These are phyloP conservation scores for Candida sp. DNA, from an alignment of 1,139 yeast species.

Conservation along the genomic window DNA sequence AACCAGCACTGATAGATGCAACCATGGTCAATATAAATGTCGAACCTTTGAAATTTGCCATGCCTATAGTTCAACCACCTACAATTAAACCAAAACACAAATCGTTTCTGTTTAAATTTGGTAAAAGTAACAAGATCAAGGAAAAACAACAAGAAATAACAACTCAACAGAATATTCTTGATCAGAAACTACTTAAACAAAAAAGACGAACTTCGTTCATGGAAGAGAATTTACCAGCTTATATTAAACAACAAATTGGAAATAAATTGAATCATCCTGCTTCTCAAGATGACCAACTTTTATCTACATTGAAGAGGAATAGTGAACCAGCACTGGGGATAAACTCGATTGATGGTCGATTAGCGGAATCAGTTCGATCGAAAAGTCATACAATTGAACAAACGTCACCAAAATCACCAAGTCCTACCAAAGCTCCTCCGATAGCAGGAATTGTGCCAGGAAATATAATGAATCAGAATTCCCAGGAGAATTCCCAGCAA, in stretches of 20 bases:
- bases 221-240: constrained; percentile 36
- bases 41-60: constrained; percentile 1
- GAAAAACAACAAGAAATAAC: neutral
- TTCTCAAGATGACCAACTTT: neutral
- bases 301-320: neutral
- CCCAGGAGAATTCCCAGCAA: neutral
- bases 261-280: neutral
- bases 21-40: constrained; percentile 29
- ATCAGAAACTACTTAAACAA: neutral
- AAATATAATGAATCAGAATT: no score
- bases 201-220: constrained; percentile 32
- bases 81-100: neutral
- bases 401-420: neutral
- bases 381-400: neutral
- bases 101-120: neutral
- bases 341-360: neutral
- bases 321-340: constrained; percentile 1
- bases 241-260: constrained; percentile 31
- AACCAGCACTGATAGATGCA: constrained; percentile 29
- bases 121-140: neutral
- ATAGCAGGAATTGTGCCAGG: neutral
- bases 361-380: neutral
- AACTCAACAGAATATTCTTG: neutral
- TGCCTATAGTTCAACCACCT: neutral
- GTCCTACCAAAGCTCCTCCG: neutral